Evolutionary conservation across 306 rosid species (phyloP).

Genomic region (Sophora flavescens): DNA sequence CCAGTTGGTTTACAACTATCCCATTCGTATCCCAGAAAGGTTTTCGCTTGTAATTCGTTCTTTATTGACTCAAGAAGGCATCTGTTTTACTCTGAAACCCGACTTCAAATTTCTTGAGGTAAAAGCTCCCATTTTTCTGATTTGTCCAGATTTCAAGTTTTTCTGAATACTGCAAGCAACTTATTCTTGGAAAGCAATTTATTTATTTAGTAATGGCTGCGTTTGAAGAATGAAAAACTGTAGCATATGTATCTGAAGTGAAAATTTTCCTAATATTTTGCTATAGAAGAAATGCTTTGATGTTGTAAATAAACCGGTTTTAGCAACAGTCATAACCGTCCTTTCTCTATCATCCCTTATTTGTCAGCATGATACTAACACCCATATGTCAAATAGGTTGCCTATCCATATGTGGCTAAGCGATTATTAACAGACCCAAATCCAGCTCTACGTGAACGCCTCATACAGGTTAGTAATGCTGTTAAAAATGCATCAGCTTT

Average conservation of each 20-base stretch:
- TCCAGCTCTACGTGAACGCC: constrained; percentile 98
- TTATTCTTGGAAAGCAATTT: constrained; percentile 15
- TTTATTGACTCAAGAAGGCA: constrained; percentile 97
- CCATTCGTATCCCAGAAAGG: constrained; percentile 98
- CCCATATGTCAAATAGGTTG: constrained; percentile 71
- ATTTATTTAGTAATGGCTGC: not conserved
- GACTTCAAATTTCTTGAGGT: constrained; percentile 99
- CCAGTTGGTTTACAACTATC: constrained; percentile 96
- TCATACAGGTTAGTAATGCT: constrained; percentile 80
- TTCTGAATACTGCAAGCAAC: constrained; percentile 26
- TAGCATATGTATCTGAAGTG: constrained; percentile 22
- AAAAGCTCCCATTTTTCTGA: constrained; percentile 43
- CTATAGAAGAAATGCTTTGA: constrained; percentile 10
- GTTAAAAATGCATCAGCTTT: constrained; percentile 35
- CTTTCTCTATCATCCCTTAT: constrained; percentile 36
- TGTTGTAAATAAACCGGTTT: constrained; percentile 34
- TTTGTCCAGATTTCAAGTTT: constrained; percentile 39
- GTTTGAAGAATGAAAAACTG: constrained; percentile 24
- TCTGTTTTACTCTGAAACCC: constrained; percentile 89
- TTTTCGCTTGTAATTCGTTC: constrained; percentile 97
- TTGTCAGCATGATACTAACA: constrained; percentile 37
- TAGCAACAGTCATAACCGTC: constrained; percentile 32
- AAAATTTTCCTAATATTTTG: constrained; percentile 16
- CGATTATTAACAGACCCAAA: constrained; percentile 95
- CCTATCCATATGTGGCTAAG: constrained; percentile 97